These are phyloP conservation scores for Mallotus repandus DNA, from an alignment of 441 rosid species.

Conservation along the genomic window DNA sequence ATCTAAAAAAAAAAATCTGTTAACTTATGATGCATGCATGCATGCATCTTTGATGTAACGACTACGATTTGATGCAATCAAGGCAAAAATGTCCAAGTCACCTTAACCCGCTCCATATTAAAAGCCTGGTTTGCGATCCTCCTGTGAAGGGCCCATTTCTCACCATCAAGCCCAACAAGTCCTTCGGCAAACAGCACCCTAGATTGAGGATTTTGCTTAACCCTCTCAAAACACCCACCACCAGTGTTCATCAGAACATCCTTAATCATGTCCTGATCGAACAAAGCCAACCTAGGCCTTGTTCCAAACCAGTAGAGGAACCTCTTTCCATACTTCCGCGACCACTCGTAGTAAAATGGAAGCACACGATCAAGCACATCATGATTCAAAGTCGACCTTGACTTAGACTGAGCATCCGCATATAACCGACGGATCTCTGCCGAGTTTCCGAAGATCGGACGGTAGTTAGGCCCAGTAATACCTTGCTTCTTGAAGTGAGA, in stretches of 20 bases:
- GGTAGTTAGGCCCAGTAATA: slow-evolving; percentile 52
- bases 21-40: too few species aligned
- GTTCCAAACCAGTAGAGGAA: slow-evolving; percentile 72
- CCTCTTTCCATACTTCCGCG: slow-evolving; percentile 45
- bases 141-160: slow-evolving; percentile 66
- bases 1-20: too few species aligned
- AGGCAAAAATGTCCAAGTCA: not conserved
- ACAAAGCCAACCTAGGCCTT: slow-evolving; percentile 47
- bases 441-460: slow-evolving; percentile 50
- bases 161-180: slow-evolving; percentile 58
- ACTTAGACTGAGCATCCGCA: slow-evolving; percentile 38
- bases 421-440: slow-evolving; percentile 42
- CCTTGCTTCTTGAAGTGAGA: slow-evolving; percentile 43
- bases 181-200: slow-evolving; percentile 60
- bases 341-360: slow-evolving; percentile 54
- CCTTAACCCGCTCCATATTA: slow-evolving; percentile 61
- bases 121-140: slow-evolving; percentile 64
- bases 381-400: slow-evolving; percentile 30
- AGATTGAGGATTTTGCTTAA: slow-evolving; percentile 45
- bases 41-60: too few species aligned
- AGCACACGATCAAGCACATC: slow-evolving; percentile 38
- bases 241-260: slow-evolving; percentile 39
- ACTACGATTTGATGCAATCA: too few species aligned
- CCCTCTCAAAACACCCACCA: slow-evolving; percentile 42
- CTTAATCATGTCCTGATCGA: slow-evolving; percentile 55